Evolutionary conservation across 2,329 filamentous ascomycete genomes (phyloP), one percentile per base, ranked within the genome.

Genomic region (Pseudogymnoascus sp.): DNA sequence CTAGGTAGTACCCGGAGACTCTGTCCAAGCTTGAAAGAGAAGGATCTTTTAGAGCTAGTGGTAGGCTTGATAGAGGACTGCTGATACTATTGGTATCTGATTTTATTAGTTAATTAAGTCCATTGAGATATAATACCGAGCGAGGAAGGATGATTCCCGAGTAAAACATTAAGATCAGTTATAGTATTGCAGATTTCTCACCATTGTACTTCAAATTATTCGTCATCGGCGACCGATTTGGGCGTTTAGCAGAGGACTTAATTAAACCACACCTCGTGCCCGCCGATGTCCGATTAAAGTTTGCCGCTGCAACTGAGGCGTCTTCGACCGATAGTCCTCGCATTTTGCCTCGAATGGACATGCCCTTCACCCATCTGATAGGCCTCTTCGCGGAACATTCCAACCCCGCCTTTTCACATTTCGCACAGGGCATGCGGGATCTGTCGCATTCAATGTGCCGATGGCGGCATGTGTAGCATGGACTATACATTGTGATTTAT

Each of bases 401-500:
- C 7, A 75, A 31, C 2, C 73, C 74, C 8, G 71, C 70, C 41
- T 73, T 75, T 39, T 69, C 60, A 57, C 74, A 76, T 68, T 76
- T 76, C 25, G 61, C 63, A 60, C 74, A 76, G 6, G 74, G 74
- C 1, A 63, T 60, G 13, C 67, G 62, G 4, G 71, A 68, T 61
- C 68, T 72, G 62, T 75, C 73, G 64, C 74, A 76, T 66, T 75
- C 72, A 48, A 76, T 71, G 61, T 71, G 74, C 51, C 74, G 72
- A 4, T 69, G 73, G 23, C 74, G 73, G 65, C 74, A 76, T 23
- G 74, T 76, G 65, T 74, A 76, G 65, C 74, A 76, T 3, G 70
- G 41, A 8, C 66, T 62, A 16, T 31, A 25, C 67, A 70, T 69
- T 19, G 62, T 21, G 60, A 36, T 36, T 41, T 39, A 60, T 60